Conservation (phyloP, 768 basidiomycete species). For the Daedaleopsis nitida region DNA sequence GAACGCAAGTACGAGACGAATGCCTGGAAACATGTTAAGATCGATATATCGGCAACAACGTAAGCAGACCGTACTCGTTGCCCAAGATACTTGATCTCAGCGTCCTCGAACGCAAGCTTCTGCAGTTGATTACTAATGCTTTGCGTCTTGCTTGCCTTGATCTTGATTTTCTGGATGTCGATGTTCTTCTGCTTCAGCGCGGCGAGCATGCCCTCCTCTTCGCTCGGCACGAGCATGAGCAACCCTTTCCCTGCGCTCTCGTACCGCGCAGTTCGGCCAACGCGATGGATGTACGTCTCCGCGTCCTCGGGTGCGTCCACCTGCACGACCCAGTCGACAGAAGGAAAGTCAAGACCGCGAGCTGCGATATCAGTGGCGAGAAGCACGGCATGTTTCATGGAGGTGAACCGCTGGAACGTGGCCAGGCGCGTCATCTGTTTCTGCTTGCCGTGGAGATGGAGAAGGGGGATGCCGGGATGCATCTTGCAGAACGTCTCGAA, state of each 20-base stretch:
- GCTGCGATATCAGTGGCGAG: constrained; percentile 98
- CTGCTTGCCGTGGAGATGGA: constrained; percentile 95
- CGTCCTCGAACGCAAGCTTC: constrained; percentile 90
- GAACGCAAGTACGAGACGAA: constrained; percentile 97
- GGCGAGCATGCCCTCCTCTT: constrained; percentile 87
- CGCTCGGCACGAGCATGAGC: constrained; percentile 82
- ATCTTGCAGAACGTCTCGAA: constrained; percentile 95
- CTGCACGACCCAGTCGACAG: constrained; percentile 96
- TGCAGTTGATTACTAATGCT: constrained; percentile 88
- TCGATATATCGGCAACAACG: not conserved
- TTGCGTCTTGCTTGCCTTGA: constrained; percentile 83
- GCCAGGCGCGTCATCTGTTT: constrained; percentile 88
- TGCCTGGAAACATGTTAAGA: constrained; percentile 51
- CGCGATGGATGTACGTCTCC: constrained; percentile 96
- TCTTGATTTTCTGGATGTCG: constrained; percentile 78
- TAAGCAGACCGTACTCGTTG: constrained; percentile 66
- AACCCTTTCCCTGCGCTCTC: constrained; percentile 87
- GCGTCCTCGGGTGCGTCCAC: constrained; percentile 96
- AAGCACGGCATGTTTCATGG: constrained; percentile 79
- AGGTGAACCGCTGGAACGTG: constrained; percentile 83
- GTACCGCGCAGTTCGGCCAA: constrained; percentile 93
- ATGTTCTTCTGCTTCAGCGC: constrained; percentile 75
- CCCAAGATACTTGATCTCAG: constrained; percentile 95
- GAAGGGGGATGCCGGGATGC: constrained; percentile 91
- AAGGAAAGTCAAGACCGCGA: constrained; percentile 93